Evolutionary conservation across 1,284 basidiomycete genomes (phyloP).

Genomic region (Ustanciosporium gigantosporum): DNA sequence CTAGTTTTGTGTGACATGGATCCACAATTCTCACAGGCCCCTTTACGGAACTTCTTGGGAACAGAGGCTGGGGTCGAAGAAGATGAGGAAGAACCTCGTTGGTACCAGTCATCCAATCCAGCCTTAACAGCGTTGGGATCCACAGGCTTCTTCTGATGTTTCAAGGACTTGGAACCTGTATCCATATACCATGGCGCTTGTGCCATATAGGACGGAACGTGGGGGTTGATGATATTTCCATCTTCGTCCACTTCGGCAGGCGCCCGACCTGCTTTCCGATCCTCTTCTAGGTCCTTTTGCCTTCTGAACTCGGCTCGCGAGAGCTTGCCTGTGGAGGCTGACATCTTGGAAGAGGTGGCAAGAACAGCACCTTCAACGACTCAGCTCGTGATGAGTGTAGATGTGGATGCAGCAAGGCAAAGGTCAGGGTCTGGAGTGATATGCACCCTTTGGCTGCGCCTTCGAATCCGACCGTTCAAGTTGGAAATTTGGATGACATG

Average conservation of each 20-base stretch:
- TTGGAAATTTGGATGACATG: no score
- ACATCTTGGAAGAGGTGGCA: not conserved
- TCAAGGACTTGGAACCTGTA: conserved; percentile 79
- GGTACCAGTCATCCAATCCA: conserved; percentile 88
- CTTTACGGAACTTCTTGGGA: conserved; percentile 92
- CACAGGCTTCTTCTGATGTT: conserved; percentile 78
- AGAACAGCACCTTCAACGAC: no score
- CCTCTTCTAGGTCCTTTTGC: conserved; percentile 91
- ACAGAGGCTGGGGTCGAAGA: conserved; percentile 58
- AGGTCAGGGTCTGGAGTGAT: no score
- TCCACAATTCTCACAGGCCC: conserved; percentile 98
- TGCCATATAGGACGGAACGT: conserved; percentile 74
- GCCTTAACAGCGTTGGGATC: conserved; percentile 69
- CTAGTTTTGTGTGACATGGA: conserved; percentile 87
- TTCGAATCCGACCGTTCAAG: no score
- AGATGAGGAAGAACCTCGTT: conserved; percentile 69
- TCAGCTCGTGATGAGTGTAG: no score
- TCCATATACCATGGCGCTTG: conserved; percentile 99
- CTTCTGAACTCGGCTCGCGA: conserved; percentile 89
- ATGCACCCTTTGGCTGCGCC: no score
- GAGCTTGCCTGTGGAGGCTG: conserved; percentile 71
- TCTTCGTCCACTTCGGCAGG: conserved; percentile 92
- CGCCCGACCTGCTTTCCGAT: conserved; percentile 92
- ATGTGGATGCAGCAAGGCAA: no score
- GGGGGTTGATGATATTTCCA: conserved; percentile 93